Conservation (phyloP, 495 filamentous ascomycete genomes). For the Talaromyces liani region DNA sequence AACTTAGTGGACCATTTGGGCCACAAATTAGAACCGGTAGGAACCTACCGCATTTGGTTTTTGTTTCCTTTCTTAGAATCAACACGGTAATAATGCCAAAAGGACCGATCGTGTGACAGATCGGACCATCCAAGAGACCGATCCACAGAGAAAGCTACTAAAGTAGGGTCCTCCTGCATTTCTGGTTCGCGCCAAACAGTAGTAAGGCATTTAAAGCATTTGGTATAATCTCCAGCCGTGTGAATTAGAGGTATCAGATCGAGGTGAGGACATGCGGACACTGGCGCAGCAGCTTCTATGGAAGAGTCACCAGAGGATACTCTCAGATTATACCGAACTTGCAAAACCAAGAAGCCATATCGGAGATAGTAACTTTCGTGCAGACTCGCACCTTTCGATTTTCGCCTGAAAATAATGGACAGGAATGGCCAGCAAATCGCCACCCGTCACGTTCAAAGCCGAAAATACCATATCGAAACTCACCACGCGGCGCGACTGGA, state of each 20-base stretch:
- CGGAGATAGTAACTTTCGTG: too few species aligned
- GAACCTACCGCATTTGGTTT: not conserved
- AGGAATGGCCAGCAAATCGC: too few species aligned
- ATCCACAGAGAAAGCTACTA: not conserved
- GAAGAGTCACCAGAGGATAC: not conserved
- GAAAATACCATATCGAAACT: not conserved
- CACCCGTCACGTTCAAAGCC: not conserved
- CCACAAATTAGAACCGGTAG: not conserved
- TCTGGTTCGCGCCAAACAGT: not conserved
- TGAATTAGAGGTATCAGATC: not conserved
- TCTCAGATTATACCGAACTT: not conserved
- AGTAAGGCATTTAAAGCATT: not conserved
- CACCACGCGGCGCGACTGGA: not conserved
- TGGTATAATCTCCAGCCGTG: not conserved
- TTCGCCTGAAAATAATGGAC: too few species aligned
- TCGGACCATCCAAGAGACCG: not conserved
- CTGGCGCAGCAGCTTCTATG: not conserved
- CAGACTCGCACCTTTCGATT: too few species aligned
- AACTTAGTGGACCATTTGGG: not conserved
- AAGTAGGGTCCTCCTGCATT: not conserved
- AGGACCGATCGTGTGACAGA: not conserved
- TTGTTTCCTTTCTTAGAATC: not conserved
- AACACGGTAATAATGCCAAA: not conserved
- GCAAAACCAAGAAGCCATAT: too few species aligned
- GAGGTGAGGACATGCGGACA: not conserved